Evolutionary conservation across 345 rosid genomes (phyloP).

Genomic region (Lagerstroemia speciosa): DNA sequence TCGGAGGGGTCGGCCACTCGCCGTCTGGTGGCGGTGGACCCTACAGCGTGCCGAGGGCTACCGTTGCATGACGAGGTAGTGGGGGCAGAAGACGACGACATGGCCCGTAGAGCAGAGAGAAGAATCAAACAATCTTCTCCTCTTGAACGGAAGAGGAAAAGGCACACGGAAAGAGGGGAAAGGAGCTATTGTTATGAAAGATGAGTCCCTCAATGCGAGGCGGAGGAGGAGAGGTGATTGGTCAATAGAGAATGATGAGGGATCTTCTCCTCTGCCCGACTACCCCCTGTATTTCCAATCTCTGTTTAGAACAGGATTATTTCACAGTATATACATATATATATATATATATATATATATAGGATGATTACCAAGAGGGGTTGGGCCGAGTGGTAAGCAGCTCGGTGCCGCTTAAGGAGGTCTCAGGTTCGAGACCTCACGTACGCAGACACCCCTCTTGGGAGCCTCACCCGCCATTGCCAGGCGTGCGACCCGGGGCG

Average conservation of each 20-base stretch:
- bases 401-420: too few species aligned
- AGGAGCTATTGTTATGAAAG: neutral
- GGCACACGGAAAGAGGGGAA: neutral
- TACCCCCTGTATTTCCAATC: neutral
- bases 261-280: neutral
- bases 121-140: neutral
- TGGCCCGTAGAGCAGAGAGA: slow-evolving; percentile 13
- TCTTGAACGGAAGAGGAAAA: neutral
- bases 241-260: neutral
- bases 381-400: too few species aligned
- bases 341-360: too few species aligned
- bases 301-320: neutral
- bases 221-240: neutral
- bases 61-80: slow-evolving; percentile 29
- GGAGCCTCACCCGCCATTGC: too few species aligned
- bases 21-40: slow-evolving; percentile 54
- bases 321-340: too few species aligned
- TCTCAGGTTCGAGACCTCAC: too few species aligned
- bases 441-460: too few species aligned
- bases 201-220: neutral
- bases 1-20: slow-evolving; percentile 45
- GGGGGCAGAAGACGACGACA: slow-evolving; percentile 46
- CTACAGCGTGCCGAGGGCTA: slow-evolving; percentile 34
- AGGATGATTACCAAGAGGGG: too few species aligned
- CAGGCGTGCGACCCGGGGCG: too few species aligned